Evolutionary conservation across 2,329 filamentous ascomycete genomes (phyloP).

Genomic region (Diplodia mutila): DNA sequence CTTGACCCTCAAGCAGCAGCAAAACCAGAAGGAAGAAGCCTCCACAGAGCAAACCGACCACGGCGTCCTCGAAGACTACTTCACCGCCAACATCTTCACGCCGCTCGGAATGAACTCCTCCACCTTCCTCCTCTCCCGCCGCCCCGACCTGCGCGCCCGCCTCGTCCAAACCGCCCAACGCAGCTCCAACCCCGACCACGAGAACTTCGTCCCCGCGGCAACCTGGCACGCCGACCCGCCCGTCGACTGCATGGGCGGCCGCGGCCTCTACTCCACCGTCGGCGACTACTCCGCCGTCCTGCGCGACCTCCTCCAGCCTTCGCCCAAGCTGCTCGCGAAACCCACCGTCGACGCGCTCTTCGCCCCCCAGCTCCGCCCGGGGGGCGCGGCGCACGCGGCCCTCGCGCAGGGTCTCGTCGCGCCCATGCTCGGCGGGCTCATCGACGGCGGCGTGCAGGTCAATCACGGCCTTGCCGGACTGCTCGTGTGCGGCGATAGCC

Average conservation of each 20-base stretch:
- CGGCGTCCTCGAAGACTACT: conserved; percentile 31
- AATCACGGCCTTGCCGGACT: conserved; percentile 40
- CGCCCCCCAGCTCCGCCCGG: conserved; percentile 27
- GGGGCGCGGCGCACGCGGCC: conserved; percentile 16
- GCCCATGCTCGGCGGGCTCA: conserved; percentile 28
- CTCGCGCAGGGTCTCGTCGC: conserved; percentile 27
- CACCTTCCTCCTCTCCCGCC: conserved; percentile 29
- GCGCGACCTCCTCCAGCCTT: conserved; percentile 27
- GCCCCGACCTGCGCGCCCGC: neutral
- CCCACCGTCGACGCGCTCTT: conserved; percentile 8
- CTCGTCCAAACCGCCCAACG: conserved; percentile 32
- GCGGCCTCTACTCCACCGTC: neutral
- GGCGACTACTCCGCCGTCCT: neutral
- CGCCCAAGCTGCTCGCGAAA: conserved; percentile 29
- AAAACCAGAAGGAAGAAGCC: neutral
- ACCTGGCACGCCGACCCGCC: neutral
- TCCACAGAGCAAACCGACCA: neutral
- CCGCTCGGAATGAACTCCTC: conserved; percentile 32
- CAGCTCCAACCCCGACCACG: conserved; percentile 29
- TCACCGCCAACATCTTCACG: conserved; percentile 34
- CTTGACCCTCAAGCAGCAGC: neutral
- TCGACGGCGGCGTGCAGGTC: conserved; percentile 27
- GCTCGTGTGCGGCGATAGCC: conserved; percentile 26
- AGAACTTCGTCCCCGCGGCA: neutral
- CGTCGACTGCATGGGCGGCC: conserved; percentile 1